These are phyloP conservation scores for Salmacisia buchloeana DNA, from an alignment of 1,284 basidiomycete species.

Conservation along the genomic window DNA sequence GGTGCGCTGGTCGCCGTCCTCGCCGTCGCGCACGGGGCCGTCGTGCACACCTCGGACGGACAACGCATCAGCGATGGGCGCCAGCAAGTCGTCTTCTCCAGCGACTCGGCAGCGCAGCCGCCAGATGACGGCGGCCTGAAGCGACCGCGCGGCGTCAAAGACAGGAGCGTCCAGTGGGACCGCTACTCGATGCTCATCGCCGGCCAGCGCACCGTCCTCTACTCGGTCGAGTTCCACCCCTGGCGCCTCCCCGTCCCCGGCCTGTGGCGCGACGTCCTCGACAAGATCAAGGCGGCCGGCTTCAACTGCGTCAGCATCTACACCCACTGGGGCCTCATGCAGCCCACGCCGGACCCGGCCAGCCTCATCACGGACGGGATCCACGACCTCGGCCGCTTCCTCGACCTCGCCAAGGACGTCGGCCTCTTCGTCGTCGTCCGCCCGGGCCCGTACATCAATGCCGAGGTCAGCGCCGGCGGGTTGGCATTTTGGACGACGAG, in stretches of 20 bases:
- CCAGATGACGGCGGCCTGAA: not conserved
- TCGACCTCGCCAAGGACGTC: constrained; percentile 57
- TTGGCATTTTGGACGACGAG: constrained; percentile 70
- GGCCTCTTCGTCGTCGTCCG: constrained; percentile 65
- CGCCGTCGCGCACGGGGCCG: too few relatives aligned
- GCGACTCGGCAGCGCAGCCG: too few relatives aligned
- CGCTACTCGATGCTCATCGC: constrained; percentile 7
- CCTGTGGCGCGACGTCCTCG: constrained; percentile 73
- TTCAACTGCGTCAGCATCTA: constrained; percentile 56
- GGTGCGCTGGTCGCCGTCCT: too few relatives aligned
- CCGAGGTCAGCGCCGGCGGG: constrained; percentile 69
- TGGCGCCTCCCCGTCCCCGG: constrained; percentile 72
- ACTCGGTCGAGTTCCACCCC: constrained; percentile 65
- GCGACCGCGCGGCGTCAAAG: not conserved
- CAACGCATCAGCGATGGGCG: too few relatives aligned
- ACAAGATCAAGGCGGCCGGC: constrained; percentile 75
- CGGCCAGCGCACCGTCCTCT: constrained; percentile 9
- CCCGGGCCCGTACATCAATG: constrained; percentile 62
- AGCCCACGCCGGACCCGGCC: constrained; percentile 64
- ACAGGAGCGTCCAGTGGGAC: constrained; percentile 10
- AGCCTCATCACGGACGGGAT: constrained; percentile 64
- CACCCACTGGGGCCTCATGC: constrained; percentile 64
- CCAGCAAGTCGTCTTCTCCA: too few relatives aligned
- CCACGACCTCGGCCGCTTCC: constrained; percentile 65
- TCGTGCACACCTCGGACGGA: too few relatives aligned